A percentile compares a stretch with the other conserved stretches of the same genome.
Evolutionary conservation across 75 land plant species (phyloP).

Genomic region (Sequoia sempervirens): DNA sequence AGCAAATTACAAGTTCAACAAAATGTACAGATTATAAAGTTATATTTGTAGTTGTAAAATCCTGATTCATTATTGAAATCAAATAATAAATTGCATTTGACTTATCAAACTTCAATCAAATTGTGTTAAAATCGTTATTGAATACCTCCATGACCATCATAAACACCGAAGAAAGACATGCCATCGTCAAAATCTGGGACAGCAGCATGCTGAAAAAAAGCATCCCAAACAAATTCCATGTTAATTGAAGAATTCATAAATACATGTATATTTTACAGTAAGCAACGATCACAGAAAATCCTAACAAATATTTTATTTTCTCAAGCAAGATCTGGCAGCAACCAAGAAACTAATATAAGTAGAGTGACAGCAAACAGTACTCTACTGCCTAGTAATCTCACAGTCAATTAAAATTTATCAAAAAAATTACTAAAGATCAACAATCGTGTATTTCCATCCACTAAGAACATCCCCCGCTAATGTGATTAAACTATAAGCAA

Average conservation of each 20-base stretch:
- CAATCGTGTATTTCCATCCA: neutral
- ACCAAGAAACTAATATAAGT: neutral
- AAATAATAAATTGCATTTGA: neutral
- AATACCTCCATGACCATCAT: constrained; percentile 52
- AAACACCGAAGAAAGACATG: constrained; percentile 41
- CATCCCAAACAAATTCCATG: neutral
- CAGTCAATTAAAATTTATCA: neutral
- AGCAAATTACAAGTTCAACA: neutral
- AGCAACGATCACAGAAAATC: neutral
- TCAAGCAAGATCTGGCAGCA: neutral
- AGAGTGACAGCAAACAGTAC: neutral
- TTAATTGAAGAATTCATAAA: neutral
- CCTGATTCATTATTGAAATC: neutral
- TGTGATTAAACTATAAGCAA: neutral
- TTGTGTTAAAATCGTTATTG: neutral
- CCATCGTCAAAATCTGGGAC: constrained; percentile 32
- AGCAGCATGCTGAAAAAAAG: constrained; percentile 33
- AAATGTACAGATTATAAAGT: neutral
- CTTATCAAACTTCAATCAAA: neutral
- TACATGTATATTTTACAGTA: neutral
- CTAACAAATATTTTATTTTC: neutral
- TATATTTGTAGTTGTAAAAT: neutral
- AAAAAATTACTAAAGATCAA: neutral
- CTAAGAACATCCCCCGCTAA: neutral
- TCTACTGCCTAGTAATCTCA: neutral